Evolutionary conservation across 192 early-diverging fungal genomes (phyloP).

Genomic region (Linnemannia elongata): DNA sequence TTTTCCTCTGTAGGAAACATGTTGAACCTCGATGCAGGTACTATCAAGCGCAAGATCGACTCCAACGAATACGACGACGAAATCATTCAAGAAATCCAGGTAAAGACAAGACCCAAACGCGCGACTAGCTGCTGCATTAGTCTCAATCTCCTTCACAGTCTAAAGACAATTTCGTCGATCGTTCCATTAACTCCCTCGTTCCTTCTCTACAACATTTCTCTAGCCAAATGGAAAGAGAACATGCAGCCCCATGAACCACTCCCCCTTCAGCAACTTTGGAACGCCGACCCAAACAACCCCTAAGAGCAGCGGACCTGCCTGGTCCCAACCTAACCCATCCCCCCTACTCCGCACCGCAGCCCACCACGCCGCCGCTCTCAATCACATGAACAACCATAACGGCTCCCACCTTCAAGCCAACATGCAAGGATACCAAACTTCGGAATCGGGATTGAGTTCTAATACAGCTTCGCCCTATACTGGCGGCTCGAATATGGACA

Average conservation of each 20-base stretch:
- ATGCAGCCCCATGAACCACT: slow-evolving; percentile 24
- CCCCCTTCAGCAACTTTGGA: slow-evolving; percentile 35
- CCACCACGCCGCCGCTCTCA: slow-evolving; percentile 14
- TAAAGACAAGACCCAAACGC: not conserved
- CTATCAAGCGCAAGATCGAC: slow-evolving; percentile 55
- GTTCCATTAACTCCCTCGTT: not conserved
- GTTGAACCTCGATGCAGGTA: slow-evolving; percentile 48
- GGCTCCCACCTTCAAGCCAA: not conserved
- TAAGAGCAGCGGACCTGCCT: not conserved
- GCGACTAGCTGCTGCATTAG: not conserved
- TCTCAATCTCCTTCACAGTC: too few relatives aligned
- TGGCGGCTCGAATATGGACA: slow-evolving; percentile 15
- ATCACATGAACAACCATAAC: not conserved
- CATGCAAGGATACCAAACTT: slow-evolving; percentile 31
- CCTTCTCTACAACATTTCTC: not conserved
- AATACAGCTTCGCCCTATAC: slow-evolving; percentile 11
- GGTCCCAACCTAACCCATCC: slow-evolving; percentile 25
- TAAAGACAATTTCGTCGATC: not conserved
- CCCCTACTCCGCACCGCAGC: slow-evolving; percentile 28
- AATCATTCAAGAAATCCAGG: slow-evolving; percentile 40
- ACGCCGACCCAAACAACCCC: not conserved
- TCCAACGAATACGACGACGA: slow-evolving; percentile 55
- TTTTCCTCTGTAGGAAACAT: slow-evolving; percentile 37
- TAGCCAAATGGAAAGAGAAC: slow-evolving; percentile 54
- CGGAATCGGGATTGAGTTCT: slow-evolving; percentile 36